A percentile compares a stretch with the other conserved stretches of the same genome.
These are phyloP conservation scores for Chaetomiaceae sp. DNA, from an alignment of 2,329 filamentous ascomycete species.

Conservation along the genomic window DNA sequence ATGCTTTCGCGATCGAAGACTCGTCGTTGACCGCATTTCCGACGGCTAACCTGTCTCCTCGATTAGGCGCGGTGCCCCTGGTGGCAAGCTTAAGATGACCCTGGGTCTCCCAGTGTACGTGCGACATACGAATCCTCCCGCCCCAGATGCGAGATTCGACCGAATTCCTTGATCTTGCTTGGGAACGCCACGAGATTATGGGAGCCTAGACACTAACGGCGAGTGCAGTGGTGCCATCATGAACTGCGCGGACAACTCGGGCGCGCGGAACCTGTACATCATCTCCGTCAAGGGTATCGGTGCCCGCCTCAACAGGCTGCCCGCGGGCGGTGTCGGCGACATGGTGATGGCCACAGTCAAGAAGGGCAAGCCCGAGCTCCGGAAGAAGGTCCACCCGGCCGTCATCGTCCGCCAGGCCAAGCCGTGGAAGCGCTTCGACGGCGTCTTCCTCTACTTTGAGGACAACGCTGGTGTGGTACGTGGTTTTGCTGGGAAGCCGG, in stretches of 20 bases:
- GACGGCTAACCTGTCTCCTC: slow-evolving; percentile 30
- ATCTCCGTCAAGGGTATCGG: slow-evolving; percentile 99
- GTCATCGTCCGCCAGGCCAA: slow-evolving; percentile 98
- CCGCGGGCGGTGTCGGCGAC: slow-evolving; percentile 95
- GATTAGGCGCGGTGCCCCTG: slow-evolving; percentile 76
- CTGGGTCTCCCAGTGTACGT: slow-evolving; percentile 99
- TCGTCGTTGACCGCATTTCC: background rate
- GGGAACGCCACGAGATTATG: too few species aligned
- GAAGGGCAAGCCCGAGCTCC: slow-evolving; percentile 99
- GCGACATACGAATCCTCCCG: slow-evolving; percentile 9
- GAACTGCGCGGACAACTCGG: slow-evolving; percentile 99
- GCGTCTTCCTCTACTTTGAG: slow-evolving; percentile 99
- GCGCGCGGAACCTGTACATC: slow-evolving; percentile 98
- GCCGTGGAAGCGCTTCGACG: slow-evolving; percentile 98
- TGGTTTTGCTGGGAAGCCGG: slow-evolving; percentile 28
- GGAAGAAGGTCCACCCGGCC: slow-evolving; percentile 99
- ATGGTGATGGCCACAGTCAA: slow-evolving; percentile 99
- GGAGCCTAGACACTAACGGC: slow-evolving; percentile 20
- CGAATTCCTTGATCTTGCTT: too few species aligned
- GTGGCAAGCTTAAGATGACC: slow-evolving; percentile 99
- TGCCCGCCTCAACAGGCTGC: slow-evolving; percentile 94
- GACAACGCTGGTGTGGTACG: slow-evolving; percentile 98
- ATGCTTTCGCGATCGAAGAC: slow-evolving; percentile 4
- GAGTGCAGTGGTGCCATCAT: slow-evolving; percentile 83
- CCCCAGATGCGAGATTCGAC: background rate